Evolutionary conservation across 2,329 filamentous ascomycete species (phyloP).

Genomic region (Microcera coccophila): DNA sequence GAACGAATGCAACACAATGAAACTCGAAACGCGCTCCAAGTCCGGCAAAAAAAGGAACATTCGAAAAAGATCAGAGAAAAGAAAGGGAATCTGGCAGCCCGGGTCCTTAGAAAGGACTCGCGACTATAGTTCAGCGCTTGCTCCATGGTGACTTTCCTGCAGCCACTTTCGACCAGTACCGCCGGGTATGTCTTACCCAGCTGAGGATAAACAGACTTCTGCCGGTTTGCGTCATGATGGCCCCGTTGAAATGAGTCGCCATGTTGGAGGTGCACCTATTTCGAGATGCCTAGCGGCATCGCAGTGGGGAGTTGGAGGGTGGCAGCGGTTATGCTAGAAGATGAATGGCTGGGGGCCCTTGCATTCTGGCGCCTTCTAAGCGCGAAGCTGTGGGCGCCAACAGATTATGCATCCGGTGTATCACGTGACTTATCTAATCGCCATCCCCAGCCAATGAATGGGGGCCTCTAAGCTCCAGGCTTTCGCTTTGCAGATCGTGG

Average conservation of each 20-base stretch:
- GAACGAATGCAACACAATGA: constrained; percentile 5
- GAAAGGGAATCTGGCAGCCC: background rate
- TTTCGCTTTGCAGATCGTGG: constrained; percentile 7
- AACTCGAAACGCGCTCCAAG: constrained; percentile 9
- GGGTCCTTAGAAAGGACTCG: background rate
- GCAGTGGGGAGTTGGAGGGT: background rate
- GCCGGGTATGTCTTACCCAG: background rate
- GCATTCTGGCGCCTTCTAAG: background rate
- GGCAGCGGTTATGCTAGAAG: constrained; percentile 21
- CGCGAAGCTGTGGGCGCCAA: constrained; percentile 5
- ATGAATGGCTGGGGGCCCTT: constrained; percentile 21
- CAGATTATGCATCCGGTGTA: background rate
- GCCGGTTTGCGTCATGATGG: constrained; percentile 12
- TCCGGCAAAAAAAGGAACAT: background rate
- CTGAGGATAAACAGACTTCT: background rate
- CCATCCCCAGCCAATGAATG: constrained; percentile 4
- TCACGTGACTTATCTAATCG: background rate
- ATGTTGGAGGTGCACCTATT: constrained; percentile 10
- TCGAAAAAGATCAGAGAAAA: background rate
- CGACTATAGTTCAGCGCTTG: constrained; percentile 19
- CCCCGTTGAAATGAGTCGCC: background rate
- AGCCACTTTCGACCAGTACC: constrained; percentile 11
- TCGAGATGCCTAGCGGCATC: constrained; percentile 12
- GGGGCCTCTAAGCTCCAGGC: constrained; percentile 4
- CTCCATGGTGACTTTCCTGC: constrained; percentile 16